phyloP scores from a whole-genome alignment of 2,329 filamentous ascomycete species.

The Ceratocystis variospora region DNA sequence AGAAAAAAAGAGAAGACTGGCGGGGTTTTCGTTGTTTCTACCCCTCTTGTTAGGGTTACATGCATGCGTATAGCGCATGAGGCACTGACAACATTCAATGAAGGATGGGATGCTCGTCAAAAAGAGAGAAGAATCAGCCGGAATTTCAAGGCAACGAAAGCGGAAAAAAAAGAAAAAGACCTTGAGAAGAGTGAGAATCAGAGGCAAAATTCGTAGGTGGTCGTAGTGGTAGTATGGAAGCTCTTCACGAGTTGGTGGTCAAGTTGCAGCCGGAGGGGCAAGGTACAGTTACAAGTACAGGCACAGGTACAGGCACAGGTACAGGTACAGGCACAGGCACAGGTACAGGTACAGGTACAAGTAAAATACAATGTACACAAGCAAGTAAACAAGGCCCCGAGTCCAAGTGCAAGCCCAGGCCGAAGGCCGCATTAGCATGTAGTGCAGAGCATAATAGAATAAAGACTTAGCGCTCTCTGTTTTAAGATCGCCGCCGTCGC shows the following conservation, averaged over 20 bases:
- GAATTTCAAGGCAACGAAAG: neutral
- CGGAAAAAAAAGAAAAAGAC: neutral
- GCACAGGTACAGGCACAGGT: neutral
- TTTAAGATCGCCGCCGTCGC: neutral
- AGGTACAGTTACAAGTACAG: neutral
- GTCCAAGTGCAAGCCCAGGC: neutral
- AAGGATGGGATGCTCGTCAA: neutral
- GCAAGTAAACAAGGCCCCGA: neutral
- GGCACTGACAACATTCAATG: neutral
- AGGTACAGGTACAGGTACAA: neutral
- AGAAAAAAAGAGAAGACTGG: neutral
- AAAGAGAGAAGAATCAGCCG: neutral
- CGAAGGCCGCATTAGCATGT: neutral
- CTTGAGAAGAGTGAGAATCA: too few relatives aligned
- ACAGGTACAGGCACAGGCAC: neutral
- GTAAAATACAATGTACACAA: neutral
- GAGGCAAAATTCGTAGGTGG: too few relatives aligned
- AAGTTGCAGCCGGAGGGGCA: neutral
- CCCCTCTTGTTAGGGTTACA: conserved; percentile 4
- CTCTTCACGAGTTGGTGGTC: neutral
- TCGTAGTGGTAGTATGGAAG: neutral
- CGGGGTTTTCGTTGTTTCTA: neutral
- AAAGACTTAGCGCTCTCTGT: neutral
- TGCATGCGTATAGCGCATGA: neutral
- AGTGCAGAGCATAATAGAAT: neutral